Evolutionary conservation across 1,139 yeast species (phyloP).

Genomic region (Yamadazyma trypodendri): DNA sequence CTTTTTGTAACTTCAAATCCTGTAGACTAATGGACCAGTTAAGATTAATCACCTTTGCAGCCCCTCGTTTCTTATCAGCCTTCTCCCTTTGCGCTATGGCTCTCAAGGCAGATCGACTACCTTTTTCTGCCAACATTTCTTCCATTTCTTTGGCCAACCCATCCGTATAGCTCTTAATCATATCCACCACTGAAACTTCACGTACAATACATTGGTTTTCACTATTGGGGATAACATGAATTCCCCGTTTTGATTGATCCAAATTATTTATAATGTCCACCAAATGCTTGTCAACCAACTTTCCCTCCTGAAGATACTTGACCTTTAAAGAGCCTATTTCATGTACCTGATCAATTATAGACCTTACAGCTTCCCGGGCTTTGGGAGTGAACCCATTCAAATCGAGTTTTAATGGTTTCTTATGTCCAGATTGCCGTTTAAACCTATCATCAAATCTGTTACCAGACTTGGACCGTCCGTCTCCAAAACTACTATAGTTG

Average conservation of each 20-base stretch:
- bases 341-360: constrained; percentile 29
- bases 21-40: constrained; percentile 41
- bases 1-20: constrained; percentile 41
- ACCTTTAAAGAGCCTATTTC: constrained; percentile 24
- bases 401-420: constrained; percentile 5
- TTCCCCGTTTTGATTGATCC: constrained; percentile 31
- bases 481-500: background rate
- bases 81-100: constrained; percentile 29
- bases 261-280: constrained; percentile 30
- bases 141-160: constrained; percentile 34
- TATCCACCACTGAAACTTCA: constrained; percentile 25
- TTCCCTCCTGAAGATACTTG: constrained; percentile 26
- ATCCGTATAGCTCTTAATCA: constrained; percentile 34
- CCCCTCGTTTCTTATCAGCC: constrained; percentile 36
- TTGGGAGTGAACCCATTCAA: constrained; percentile 22
- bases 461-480: background rate
- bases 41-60: constrained; percentile 33
- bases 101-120: constrained; percentile 33
- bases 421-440: background rate
- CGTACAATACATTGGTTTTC: constrained; percentile 31
- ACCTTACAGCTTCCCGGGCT: constrained; percentile 30
- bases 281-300: constrained; percentile 23
- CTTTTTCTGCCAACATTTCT: constrained; percentile 31
- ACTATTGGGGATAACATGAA: constrained; percentile 23
- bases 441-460: constrained; percentile 1